Percentiles rank a stretch among this genome's conserved stretches.
phyloP scores from a whole-genome alignment of 257 asterid genomes.

The Gentiana straminea region DNA sequence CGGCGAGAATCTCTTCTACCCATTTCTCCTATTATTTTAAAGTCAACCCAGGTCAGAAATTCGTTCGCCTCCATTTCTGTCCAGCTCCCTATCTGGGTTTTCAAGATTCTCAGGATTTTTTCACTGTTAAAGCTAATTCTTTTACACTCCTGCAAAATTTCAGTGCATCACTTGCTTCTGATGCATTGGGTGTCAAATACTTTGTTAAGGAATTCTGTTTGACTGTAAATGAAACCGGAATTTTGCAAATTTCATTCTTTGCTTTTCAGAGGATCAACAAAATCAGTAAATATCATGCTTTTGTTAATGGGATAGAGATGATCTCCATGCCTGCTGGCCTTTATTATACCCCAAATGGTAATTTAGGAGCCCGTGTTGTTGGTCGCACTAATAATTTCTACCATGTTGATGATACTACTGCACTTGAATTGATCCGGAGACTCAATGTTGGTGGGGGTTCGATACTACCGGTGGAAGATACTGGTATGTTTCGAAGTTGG shows the following conservation, averaged over 20 bases:
- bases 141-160: too few relatives aligned
- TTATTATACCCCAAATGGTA: not conserved
- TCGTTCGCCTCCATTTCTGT: conserved; percentile 18
- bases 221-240: too few relatives aligned
- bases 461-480: too few relatives aligned
- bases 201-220: conserved; percentile 15
- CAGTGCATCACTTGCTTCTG: conserved; percentile 12
- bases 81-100: conserved; percentile 14
- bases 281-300: not conserved
- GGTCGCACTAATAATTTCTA: not conserved
- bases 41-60: conserved; percentile 14
- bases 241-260: conserved; percentile 20
- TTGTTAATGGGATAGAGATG: conserved; percentile 35
- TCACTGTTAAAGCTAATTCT: not conserved
- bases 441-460: too few relatives aligned
- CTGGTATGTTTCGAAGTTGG: too few relatives aligned
- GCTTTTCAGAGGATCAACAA: conserved; percentile 11
- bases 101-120: conserved; percentile 6
- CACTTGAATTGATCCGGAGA: not conserved
- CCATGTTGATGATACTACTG: not conserved
- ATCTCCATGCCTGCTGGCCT: not conserved
- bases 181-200: conserved; percentile 4
- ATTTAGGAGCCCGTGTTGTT: not conserved
- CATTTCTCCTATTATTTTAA: conserved; percentile 8
- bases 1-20: not conserved